phyloP scores from a whole-genome alignment of 2,329 filamentous ascomycete species.

The Zymoseptoria ardabiliae region DNA sequence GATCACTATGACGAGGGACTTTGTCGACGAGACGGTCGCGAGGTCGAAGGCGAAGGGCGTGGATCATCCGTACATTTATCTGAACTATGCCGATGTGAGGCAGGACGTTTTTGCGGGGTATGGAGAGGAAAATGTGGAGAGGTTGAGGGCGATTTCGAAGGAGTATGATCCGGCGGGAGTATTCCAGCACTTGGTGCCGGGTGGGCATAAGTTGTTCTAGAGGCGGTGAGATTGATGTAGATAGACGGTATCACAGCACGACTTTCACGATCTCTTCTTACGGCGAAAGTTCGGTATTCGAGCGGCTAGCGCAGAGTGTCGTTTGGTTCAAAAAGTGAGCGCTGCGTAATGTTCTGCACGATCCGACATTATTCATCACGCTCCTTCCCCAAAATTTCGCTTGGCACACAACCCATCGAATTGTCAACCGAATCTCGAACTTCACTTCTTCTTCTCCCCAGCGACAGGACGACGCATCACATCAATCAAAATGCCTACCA shows the following conservation, averaged over 20 bases:
- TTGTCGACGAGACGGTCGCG: slow-evolving; percentile 1
- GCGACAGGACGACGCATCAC: neutral
- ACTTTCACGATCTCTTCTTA: too few relatives aligned
- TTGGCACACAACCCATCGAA: too few relatives aligned
- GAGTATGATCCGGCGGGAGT: slow-evolving; percentile 11
- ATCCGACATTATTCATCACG: neutral
- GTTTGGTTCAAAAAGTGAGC: too few relatives aligned
- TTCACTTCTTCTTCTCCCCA: neutral
- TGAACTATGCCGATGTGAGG: slow-evolving; percentile 12
- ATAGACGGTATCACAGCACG: neutral
- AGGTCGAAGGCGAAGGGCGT: slow-evolving; percentile 2
- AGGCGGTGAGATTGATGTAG: neutral
- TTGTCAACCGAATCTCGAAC: neutral
- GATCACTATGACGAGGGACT: neutral
- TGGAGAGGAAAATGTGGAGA: slow-evolving; percentile 8
- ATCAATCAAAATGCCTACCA: slow-evolving; percentile 61
- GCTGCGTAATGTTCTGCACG: neutral
- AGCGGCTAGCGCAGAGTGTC: too few relatives aligned
- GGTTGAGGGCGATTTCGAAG: slow-evolving; percentile 6
- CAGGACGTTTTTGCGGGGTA: slow-evolving; percentile 13
- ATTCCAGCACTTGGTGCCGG: slow-evolving; percentile 10
- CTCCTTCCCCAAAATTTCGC: neutral
- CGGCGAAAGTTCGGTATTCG: too few relatives aligned
- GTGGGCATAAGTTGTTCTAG: slow-evolving; percentile 12
- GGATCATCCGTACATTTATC: slow-evolving; percentile 10